These are phyloP conservation scores for Trichoderma guizhouense DNA, from an alignment of 2,329 filamentous ascomycete genomes.

Conservation along the genomic window DNA sequence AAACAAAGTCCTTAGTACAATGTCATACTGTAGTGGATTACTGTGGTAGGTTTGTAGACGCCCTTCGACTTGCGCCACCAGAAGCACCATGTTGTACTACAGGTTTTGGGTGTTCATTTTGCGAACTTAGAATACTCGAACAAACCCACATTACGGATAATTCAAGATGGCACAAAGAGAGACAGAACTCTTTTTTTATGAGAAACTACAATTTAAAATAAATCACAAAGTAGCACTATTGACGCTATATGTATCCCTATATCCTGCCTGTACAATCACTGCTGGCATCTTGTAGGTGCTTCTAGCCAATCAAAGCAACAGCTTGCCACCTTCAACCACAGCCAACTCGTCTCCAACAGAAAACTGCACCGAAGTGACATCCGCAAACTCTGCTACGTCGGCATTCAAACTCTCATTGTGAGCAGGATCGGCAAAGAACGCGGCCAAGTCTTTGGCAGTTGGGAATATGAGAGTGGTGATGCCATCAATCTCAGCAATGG, in stretches of 20 bases:
- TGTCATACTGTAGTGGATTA: not conserved
- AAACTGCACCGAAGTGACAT: not conserved
- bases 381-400: not conserved
- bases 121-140: not conserved
- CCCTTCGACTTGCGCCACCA: not conserved
- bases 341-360: slow-evolving; percentile 5
- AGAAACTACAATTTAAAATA: not conserved
- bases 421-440: not conserved
- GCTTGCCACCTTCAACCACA: not conserved
- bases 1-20: not conserved
- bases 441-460: slow-evolving; percentile 1
- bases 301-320: not conserved
- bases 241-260: not conserved
- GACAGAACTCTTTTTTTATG: not conserved
- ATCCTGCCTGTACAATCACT: no score
- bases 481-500: slow-evolving; percentile 1
- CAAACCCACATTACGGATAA: not conserved
- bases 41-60: not conserved
- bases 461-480: slow-evolving; percentile 7
- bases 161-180: not conserved
- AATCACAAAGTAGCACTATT: not conserved
- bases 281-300: no score
- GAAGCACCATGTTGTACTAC: not conserved
- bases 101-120: not conserved
- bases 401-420: not conserved